These are phyloP conservation scores for Globisporangium yorkense DNA, from an alignment of 352 stramenopile genomes.

Conservation along the genomic window DNA sequence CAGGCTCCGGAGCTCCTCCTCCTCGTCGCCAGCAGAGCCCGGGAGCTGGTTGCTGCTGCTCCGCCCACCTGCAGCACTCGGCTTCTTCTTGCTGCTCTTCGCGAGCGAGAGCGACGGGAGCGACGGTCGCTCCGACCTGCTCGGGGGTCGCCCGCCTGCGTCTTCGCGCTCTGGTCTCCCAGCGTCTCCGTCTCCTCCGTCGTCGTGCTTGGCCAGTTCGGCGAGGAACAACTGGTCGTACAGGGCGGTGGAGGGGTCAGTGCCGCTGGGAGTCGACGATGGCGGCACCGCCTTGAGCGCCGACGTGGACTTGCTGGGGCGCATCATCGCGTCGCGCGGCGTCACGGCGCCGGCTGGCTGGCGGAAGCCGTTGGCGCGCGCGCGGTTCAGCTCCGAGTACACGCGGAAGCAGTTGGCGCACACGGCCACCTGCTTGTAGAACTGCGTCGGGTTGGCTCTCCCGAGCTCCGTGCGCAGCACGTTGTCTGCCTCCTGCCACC, in stretches of 20 bases:
- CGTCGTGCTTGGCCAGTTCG: conserved; percentile 50
- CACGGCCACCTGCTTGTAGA: conserved; percentile 75
- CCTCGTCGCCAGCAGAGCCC: background rate
- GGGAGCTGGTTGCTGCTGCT: background rate
- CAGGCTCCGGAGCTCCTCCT: conserved; percentile 4
- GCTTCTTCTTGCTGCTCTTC: conserved; percentile 11
- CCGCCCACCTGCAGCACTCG: background rate
- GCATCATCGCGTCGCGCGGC: conserved; percentile 1
- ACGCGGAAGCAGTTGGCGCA: conserved; percentile 71
- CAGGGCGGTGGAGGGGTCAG: conserved; percentile 2
- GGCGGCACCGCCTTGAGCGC: background rate
- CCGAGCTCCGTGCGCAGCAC: conserved; percentile 58
- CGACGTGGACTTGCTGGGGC: background rate
- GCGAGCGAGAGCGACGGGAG: conserved; percentile 4
- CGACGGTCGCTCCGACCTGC: background rate
- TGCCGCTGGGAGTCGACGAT: too few species aligned
- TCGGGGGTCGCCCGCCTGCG: background rate
- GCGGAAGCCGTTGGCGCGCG: conserved; percentile 47
- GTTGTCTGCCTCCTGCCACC: conserved; percentile 67
- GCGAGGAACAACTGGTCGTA: conserved; percentile 61
- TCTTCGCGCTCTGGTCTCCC: conserved; percentile 7
- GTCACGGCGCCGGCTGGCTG: background rate
- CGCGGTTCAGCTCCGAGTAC: conserved; percentile 49
- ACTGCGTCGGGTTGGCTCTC: conserved; percentile 52
- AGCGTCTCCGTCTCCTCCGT: background rate